A percentile compares a stretch with the other conserved stretches of the same genome.
These are phyloP conservation scores for Ministeria vibrans DNA, from an alignment of 78 protist species.

Conservation along the genomic window DNA sequence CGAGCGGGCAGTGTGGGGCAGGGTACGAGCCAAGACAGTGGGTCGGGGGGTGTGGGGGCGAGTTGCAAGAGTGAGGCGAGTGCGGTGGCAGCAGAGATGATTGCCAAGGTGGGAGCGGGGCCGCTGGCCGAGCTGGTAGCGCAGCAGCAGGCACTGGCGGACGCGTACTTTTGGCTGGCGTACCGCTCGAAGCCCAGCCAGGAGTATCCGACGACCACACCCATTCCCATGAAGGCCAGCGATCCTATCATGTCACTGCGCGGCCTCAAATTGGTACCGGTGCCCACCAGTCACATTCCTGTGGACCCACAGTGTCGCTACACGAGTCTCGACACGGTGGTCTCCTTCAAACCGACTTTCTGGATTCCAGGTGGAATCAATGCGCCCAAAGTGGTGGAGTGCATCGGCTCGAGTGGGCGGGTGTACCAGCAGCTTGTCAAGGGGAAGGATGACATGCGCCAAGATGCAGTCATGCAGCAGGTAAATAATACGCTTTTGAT, in stretches of 20 bases:
- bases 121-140: neutral
- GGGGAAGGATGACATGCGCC: conserved; percentile 74
- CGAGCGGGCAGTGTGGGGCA: neutral
- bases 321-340: neutral
- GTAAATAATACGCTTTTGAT: too few relatives aligned
- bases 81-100: too few relatives aligned
- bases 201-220: neutral
- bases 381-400: conserved; percentile 44
- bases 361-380: conserved; percentile 53
- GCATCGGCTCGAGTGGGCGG: conserved; percentile 47
- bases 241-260: neutral
- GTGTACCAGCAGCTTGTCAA: conserved; percentile 22
- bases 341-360: neutral
- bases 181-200: neutral
- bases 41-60: too few relatives aligned
- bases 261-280: neutral
- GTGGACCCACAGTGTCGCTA: neutral
- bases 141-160: neutral
- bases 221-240: neutral
- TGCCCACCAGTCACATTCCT: neutral
- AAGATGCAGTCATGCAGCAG: conserved; percentile 87
- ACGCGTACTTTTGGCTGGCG: too few relatives aligned
- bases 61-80: too few relatives aligned
- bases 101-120: too few relatives aligned
- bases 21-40: too few relatives aligned